Percentiles rank a stretch among this genome's conserved stretches.
phyloP scores from a whole-genome alignment of 805 yeast species.

The Diddensiella transvaalensis region DNA sequence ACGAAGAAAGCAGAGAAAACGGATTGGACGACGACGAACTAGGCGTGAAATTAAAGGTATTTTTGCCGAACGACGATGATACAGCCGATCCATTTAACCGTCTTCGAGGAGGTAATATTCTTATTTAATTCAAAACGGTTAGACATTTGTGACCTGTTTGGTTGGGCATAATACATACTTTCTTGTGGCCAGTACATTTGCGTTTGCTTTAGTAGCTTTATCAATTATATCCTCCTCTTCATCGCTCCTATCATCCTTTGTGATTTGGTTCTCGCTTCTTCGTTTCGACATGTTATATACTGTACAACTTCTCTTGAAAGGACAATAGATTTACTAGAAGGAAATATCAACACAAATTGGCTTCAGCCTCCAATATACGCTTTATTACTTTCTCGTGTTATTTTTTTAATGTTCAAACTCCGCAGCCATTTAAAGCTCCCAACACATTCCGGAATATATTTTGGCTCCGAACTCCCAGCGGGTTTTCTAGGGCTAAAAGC shows the following conservation, averaged over 20 bases:
- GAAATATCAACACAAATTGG: no score
- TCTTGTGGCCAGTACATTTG: constrained; percentile 60
- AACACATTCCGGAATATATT: no score
- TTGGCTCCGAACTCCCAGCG: no score
- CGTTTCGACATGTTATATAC: constrained; percentile 48
- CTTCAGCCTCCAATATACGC: no score
- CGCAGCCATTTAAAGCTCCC: no score
- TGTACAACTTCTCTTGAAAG: no score
- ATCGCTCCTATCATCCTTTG: constrained; percentile 44
- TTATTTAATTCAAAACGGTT: no score
- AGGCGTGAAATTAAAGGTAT: background rate
- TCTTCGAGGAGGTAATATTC: constrained; percentile 15
- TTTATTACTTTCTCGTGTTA: no score
- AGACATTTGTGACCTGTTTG: no score
- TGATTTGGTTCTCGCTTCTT: constrained; percentile 60
- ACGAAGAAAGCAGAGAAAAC: constrained; percentile 5
- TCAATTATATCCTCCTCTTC: constrained; percentile 41
- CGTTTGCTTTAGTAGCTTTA: constrained; percentile 48
- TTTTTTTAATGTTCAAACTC: no score
- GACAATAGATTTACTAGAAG: no score
- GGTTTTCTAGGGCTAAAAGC: background rate
- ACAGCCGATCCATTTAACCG: constrained; percentile 1
- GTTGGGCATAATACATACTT: constrained; percentile 39
- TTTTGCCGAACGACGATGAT: constrained; percentile 15
- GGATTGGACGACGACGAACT: constrained; percentile 8